These are phyloP conservation scores for Pseudocercospora fuligena DNA, from an alignment of 2,329 filamentous ascomycete species.

Conservation along the genomic window DNA sequence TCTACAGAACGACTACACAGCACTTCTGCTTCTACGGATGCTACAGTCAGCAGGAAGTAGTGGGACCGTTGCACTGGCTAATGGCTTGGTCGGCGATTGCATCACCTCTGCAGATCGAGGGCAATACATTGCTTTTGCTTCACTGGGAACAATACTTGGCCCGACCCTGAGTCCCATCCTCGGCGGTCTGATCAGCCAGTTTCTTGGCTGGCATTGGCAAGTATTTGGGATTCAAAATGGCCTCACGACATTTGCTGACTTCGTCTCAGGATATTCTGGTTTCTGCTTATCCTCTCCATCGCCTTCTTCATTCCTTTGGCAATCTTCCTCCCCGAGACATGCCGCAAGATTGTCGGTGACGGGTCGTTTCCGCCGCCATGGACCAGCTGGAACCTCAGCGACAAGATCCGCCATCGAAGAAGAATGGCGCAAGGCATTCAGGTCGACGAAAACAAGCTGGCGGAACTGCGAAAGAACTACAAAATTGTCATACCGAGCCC, in stretches of 20 bases:
- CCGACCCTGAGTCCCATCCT: slow-evolving; percentile 63
- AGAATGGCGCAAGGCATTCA: slow-evolving; percentile 25
- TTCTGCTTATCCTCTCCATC: slow-evolving; percentile 57
- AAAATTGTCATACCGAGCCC: slow-evolving; percentile 38
- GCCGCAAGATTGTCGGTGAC: slow-evolving; percentile 61
- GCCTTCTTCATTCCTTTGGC: slow-evolving; percentile 60
- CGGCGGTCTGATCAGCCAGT: slow-evolving; percentile 67
- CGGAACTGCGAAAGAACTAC: slow-evolving; percentile 31
- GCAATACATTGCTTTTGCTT: slow-evolving; percentile 72
- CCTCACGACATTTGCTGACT: background rate
- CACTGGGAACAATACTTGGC: slow-evolving; percentile 59
- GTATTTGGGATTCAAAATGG: slow-evolving; percentile 44
- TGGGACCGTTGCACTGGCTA: slow-evolving; percentile 72
- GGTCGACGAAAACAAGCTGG: slow-evolving; percentile 32
- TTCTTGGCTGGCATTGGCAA: slow-evolving; percentile 61
- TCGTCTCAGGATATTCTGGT: slow-evolving; percentile 30
- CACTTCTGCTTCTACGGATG: slow-evolving; percentile 65
- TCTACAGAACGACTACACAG: slow-evolving; percentile 41
- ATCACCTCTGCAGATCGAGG: slow-evolving; percentile 72
- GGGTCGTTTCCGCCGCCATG: slow-evolving; percentile 62
- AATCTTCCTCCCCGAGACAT: slow-evolving; percentile 61
- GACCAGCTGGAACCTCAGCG: slow-evolving; percentile 63
- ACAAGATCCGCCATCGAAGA: slow-evolving; percentile 39
- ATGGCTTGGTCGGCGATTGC: slow-evolving; percentile 74
- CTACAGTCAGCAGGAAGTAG: slow-evolving; percentile 69